Base-by-base conservation (phyloP, 192 early-diverging fungal genomes). In the Coemansia sp. region DNA sequence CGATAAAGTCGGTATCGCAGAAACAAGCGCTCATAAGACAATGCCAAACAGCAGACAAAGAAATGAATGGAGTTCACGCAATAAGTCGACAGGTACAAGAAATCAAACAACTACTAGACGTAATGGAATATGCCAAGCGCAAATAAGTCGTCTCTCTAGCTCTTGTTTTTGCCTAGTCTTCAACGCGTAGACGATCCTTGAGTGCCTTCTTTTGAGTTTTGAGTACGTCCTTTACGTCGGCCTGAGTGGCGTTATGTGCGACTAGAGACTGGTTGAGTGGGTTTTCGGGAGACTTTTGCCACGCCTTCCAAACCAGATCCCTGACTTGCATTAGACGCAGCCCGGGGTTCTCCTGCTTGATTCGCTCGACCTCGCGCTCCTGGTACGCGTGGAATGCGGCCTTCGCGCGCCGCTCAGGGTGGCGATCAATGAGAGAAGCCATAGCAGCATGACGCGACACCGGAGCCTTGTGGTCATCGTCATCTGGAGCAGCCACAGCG, bases 381-480 rank as follows among this genome's bases (percentile, higher is more conserved):
- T 87, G 70, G 70, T 86, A 93, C 3, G 84, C 86, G 36, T 82
- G 76, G 41, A 87, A 88, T n/a, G 91, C 91, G 37, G 89, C 90
- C 87, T 90, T 92, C 62, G 88, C 87, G 17, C 95, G 85, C 63
- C 91, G 87, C 79, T 97, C 95, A 9, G 95, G 95, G 76, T 97
- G 95, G 39, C 89, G 86, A 63, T 97, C 95, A 32, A 95, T 76
- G 61, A 84, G 74, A 40, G 87, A 88, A 27, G 59, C 73, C 40
- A 65, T 77, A 19, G 74, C 67, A 17, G 70, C 40, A 8, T 32
- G 58, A 3, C 60, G 61, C 3, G 72, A 5, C 15, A 57, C 66
- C 7, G 74, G 66, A 29, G 73, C 63, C 4, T 81, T 27, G 0
- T 75, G 60, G 11, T 57, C 60, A 41, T 69, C 35, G 25, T 53